Conservation (phyloP, 257 asterid genomes). For the Lycium ferocissimum region DNA sequence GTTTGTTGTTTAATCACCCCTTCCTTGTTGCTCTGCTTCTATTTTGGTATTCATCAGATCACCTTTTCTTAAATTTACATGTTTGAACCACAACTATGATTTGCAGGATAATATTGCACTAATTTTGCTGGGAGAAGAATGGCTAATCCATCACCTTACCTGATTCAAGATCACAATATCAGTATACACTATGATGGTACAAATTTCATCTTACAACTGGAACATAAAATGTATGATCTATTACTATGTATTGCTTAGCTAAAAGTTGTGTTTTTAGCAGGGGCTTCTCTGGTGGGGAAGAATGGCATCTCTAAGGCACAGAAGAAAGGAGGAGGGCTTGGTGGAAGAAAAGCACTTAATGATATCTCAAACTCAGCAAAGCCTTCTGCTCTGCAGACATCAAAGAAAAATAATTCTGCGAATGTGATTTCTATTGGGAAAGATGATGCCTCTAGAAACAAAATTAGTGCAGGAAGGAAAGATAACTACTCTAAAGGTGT, state of each 20-base stretch:
- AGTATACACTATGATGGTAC: no score
- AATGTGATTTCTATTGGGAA: constrained; percentile 55
- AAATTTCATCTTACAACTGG: no score
- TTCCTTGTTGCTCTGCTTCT: background rate
- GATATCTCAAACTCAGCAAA: constrained; percentile 89
- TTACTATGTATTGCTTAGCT: no score
- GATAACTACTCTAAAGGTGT: constrained; percentile 43
- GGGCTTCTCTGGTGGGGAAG: no score
- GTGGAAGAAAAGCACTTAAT: constrained; percentile 76
- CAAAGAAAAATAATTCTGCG: constrained; percentile 47
- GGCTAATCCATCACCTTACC: background rate
- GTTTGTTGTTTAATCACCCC: no score
- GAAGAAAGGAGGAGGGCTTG: constrained; percentile 54
- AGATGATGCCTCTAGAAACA: constrained; percentile 44
- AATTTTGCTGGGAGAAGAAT: background rate
- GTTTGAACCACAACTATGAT: no score
- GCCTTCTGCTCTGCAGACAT: constrained; percentile 49
- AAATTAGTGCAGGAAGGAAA: constrained; percentile 28
- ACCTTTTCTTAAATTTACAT: no score
- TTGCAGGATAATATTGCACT: no score
- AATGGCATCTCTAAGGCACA: constrained; percentile 47
- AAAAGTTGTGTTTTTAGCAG: no score
- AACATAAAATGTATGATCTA: no score
- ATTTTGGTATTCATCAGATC: background rate
- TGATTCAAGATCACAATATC: no score